A percentile compares a stretch with the other conserved stretches of the same genome.
Conservation (phyloP, 2,329 filamentous ascomycete species). For the Lasiodiplodia theobromae region DNA sequence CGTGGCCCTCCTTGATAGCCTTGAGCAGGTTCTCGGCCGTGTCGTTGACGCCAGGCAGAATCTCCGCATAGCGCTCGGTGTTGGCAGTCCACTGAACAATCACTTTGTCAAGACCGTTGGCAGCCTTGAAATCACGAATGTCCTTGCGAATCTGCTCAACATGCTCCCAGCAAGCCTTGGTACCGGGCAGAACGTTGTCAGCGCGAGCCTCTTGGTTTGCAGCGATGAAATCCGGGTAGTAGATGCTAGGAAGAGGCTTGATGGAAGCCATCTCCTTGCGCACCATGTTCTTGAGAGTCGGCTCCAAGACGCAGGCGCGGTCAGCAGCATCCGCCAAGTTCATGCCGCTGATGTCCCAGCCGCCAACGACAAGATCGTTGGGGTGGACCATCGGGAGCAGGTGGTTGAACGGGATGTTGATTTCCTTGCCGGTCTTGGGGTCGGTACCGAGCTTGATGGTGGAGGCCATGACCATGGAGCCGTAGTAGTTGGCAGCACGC, state of each 20-base stretch:
- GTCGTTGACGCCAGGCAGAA: slow-evolving; percentile 90
- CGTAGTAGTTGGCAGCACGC: slow-evolving; percentile 93
- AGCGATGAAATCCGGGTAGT: slow-evolving; percentile 99
- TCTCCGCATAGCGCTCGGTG: slow-evolving; percentile 93
- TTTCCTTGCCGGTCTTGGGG: slow-evolving; percentile 80
- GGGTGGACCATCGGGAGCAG: slow-evolving; percentile 97
- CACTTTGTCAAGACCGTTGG: slow-evolving; percentile 88
- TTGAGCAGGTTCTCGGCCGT: slow-evolving; percentile 92
- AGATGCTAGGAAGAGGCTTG: slow-evolving; percentile 90
- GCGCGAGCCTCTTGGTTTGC: slow-evolving; percentile 97
- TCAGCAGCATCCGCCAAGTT: slow-evolving; percentile 94
- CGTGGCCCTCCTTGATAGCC: slow-evolving; percentile 84
- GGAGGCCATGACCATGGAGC: slow-evolving; percentile 95
- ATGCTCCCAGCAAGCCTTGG: slow-evolving; percentile 84
- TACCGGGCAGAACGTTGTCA: slow-evolving; percentile 85
- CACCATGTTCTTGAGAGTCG: slow-evolving; percentile 87
- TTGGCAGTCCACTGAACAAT: slow-evolving; percentile 99
- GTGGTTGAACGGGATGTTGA: slow-evolving; percentile 96
- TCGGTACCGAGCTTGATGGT: slow-evolving; percentile 96
- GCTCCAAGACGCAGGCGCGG: slow-evolving; percentile 91
- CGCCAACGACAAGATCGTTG: slow-evolving; percentile 92
- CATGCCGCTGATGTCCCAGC: slow-evolving; percentile 96
- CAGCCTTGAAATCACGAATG: slow-evolving; percentile 90
- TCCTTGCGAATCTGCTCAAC: slow-evolving; percentile 93
- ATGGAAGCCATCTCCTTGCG: slow-evolving; percentile 92